Percentiles rank a stretch among this genome's conserved stretches.
These are phyloP conservation scores for Pilobolus umbonatus DNA, from an alignment of 192 early-diverging fungal genomes.

Conservation along the genomic window DNA sequence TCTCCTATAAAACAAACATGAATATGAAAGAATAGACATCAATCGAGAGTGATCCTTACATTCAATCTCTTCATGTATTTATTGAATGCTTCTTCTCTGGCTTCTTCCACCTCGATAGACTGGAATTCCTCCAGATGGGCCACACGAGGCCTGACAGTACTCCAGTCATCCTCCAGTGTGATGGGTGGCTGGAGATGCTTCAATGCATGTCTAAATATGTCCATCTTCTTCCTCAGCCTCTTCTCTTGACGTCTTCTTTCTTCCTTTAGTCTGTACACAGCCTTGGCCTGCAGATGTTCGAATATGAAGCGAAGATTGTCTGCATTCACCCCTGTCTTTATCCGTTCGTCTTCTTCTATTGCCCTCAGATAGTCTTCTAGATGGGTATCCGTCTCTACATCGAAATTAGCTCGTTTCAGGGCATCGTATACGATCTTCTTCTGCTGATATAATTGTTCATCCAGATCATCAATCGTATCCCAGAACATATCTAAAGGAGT, in stretches of 20 bases:
- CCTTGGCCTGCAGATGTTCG: constrained; percentile 43
- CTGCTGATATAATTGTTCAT: constrained; percentile 67
- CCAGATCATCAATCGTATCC: constrained; percentile 80
- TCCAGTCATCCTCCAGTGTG: constrained; percentile 61
- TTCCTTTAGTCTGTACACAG: constrained; percentile 56
- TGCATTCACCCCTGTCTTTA: constrained; percentile 8
- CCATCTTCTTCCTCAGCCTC: constrained; percentile 64
- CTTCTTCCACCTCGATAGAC: constrained; percentile 60
- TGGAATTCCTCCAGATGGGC: constrained; percentile 56
- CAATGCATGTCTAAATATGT: constrained; percentile 70
- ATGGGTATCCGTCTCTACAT: constrained; percentile 43
- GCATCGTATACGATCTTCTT: constrained; percentile 62
- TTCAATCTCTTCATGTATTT: constrained; percentile 59
- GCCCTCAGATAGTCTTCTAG: constrained; percentile 47
- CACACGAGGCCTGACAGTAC: constrained; percentile 45
- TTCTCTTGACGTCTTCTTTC: constrained; percentile 67
- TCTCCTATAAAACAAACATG: constrained; percentile 18
- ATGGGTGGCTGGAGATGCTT: constrained; percentile 57
- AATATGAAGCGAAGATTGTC: constrained; percentile 48
- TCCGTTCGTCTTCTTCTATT: constrained; percentile 21
- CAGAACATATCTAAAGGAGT: constrained; percentile 91
- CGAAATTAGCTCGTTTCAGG: constrained; percentile 47
- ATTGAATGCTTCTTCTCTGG: constrained; percentile 69
- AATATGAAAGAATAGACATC: background rate
- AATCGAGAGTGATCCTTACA: constrained; percentile 33